A percentile compares a stretch with the other conserved stretches of the same genome.
These are phyloP conservation scores for Fibroporia radiculosa DNA, from an alignment of 768 basidiomycete species.

Conservation along the genomic window DNA sequence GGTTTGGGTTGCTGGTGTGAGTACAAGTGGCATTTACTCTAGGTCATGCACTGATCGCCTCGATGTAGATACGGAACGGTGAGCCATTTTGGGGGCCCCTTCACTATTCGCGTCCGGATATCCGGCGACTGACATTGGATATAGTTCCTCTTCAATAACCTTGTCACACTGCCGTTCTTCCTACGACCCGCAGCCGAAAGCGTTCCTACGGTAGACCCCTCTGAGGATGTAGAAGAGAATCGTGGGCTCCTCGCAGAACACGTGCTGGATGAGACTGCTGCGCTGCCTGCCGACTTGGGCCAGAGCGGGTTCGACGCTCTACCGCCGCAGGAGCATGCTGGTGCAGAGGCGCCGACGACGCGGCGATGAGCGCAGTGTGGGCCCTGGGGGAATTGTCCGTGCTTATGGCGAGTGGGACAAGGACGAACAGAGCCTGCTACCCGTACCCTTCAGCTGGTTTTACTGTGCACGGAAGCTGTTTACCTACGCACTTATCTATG, in stretches of 20 bases:
- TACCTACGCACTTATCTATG: too few relatives aligned
- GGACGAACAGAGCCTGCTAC: too few relatives aligned
- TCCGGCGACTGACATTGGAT: conserved; percentile 9
- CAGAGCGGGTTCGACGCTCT: conserved; percentile 79
- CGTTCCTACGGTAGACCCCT: conserved; percentile 13
- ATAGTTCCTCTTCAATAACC: conserved; percentile 86
- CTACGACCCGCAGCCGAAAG: conserved; percentile 35
- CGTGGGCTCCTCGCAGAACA: conserved; percentile 50
- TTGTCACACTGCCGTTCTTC: conserved; percentile 63
- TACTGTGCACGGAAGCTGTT: too few relatives aligned
- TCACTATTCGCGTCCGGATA: conserved; percentile 3
- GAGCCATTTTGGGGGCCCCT: neutral
- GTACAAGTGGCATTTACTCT: conserved; percentile 25
- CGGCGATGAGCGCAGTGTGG: neutral
- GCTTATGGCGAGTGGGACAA: too few relatives aligned
- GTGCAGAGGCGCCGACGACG: neutral
- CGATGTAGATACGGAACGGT: conserved; percentile 75
- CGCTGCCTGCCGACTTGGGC: conserved; percentile 74
- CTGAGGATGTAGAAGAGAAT: conserved; percentile 22
- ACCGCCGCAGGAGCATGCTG: conserved; percentile 27
- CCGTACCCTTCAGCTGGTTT: too few relatives aligned
- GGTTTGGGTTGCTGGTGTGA: conserved; percentile 87
- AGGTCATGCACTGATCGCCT: neutral
- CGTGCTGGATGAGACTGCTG: conserved; percentile 75
- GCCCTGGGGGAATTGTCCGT: neutral